Conservation (phyloP, 495 filamentous ascomycete genomes). For the Penicillium antarcticum region DNA sequence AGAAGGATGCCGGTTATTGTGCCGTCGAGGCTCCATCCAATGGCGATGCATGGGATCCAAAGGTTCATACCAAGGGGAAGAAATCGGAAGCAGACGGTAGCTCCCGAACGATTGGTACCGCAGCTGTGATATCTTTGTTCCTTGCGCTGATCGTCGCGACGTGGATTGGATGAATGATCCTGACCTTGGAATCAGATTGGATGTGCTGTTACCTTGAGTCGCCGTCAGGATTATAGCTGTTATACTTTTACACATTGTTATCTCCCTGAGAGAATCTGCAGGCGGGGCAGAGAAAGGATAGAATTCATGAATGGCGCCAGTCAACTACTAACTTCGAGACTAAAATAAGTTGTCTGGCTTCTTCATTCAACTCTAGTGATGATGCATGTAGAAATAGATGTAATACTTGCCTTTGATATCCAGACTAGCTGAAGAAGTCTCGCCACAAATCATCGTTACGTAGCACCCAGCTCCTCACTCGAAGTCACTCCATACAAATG, state of each 20-base stretch:
- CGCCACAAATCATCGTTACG: not conserved
- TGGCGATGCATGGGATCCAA: constrained; percentile 24
- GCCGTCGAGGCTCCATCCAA: constrained; percentile 20
- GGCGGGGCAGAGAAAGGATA: not conserved
- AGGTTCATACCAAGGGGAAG: constrained; percentile 1
- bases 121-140: constrained; percentile 22
- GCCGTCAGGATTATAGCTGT: not conserved
- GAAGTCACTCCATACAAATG: too few species aligned
- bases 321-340: not conserved
- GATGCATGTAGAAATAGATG: not conserved
- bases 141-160: constrained; percentile 23
- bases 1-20: constrained; percentile 48
- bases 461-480: not conserved
- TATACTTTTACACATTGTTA: constrained; percentile 14
- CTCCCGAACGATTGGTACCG: constrained; percentile 14
- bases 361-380: not conserved
- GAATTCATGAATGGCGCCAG: not conserved
- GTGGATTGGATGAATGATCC: constrained; percentile 18
- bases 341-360: not conserved
- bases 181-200: not conserved
- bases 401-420: constrained; percentile 1
- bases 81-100: constrained; percentile 20
- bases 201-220: not conserved
- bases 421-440: not conserved
- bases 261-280: not conserved